These are phyloP conservation scores for Asparagopsis taxiformis DNA, from an alignment of 31 red algal genomes.

Conservation along the genomic window DNA sequence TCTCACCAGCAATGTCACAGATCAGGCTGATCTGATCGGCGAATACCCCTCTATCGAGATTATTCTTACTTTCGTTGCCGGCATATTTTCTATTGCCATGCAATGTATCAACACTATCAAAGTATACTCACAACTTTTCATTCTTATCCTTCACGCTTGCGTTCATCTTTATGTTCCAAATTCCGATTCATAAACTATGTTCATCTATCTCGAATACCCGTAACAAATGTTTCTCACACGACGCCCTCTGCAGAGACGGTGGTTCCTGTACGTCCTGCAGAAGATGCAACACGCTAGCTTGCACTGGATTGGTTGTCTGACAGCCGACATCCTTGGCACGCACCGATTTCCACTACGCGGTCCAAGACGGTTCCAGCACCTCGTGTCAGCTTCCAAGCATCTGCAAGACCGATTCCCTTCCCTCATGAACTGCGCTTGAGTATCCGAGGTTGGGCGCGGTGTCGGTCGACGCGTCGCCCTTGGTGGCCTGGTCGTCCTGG, in stretches of 20 bases:
- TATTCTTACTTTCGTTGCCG: too few relatives aligned
- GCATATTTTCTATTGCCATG: too few relatives aligned
- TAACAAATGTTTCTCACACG: constrained; percentile 1
- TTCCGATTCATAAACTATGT: too few relatives aligned
- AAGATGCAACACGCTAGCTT: constrained; percentile 1
- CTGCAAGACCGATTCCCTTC: constrained; percentile 8
- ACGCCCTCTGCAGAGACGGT: background rate
- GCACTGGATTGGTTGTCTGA: constrained; percentile 2
- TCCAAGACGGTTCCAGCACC: constrained; percentile 2
- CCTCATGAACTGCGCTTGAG: background rate
- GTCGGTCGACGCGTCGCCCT: background rate
- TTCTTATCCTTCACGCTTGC: too few relatives aligned
- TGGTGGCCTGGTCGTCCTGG: background rate
- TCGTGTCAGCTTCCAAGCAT: constrained; percentile 4
- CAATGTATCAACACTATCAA: too few relatives aligned
- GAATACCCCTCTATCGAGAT: too few relatives aligned
- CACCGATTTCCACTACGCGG: constrained; percentile 2
- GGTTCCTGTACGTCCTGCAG: background rate
- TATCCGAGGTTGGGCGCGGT: background rate
- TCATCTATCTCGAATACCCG: too few relatives aligned
- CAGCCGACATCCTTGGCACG: background rate
- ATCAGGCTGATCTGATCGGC: too few relatives aligned
- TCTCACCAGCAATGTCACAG: too few relatives aligned
- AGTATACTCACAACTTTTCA: too few relatives aligned
- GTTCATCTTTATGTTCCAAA: too few relatives aligned